A percentile compares a stretch with the other conserved stretches of the same genome.
Conservation (phyloP, 116 monocot species). For the Posidonia oceanica region DNA sequence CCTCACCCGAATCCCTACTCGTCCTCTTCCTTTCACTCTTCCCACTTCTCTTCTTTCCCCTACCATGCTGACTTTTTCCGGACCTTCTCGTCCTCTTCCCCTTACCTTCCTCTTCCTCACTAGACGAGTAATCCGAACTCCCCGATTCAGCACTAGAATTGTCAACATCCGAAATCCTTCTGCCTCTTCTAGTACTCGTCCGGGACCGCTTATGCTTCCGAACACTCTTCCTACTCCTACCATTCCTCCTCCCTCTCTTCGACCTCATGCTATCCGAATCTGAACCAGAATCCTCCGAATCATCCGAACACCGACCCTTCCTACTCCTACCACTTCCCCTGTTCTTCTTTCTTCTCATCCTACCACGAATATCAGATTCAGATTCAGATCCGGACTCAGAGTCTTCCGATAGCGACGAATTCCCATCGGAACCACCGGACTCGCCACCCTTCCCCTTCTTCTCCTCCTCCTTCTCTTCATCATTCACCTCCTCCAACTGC, state of each 20-base stretch:
- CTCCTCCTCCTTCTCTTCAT: slow-evolving; percentile 9
- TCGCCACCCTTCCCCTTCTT: slow-evolving; percentile 9
- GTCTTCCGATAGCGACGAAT: neutral
- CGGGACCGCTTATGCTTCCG: slow-evolving; percentile 14
- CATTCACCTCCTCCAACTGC: slow-evolving; percentile 14
- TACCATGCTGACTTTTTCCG: neutral
- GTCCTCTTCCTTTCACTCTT: slow-evolving; percentile 11
- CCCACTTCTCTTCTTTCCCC: slow-evolving; percentile 10
- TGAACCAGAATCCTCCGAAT: slow-evolving; percentile 1
- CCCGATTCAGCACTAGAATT: slow-evolving; percentile 18
- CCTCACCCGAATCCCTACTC: slow-evolving; percentile 12
- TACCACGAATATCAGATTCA: neutral
- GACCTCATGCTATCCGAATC: neutral
- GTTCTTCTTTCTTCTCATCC: slow-evolving; percentile 6
- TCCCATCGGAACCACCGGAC: slow-evolving; percentile 5
- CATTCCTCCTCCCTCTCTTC: slow-evolving; percentile 12
- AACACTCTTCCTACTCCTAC: slow-evolving; percentile 9
- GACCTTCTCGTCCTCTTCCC: slow-evolving; percentile 27
- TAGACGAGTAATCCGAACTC: slow-evolving; percentile 20
- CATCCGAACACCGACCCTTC: neutral
- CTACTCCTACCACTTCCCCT: neutral
- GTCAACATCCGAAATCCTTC: neutral
- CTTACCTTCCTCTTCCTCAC: slow-evolving; percentile 15
- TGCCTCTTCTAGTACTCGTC: neutral
- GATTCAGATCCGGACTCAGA: slow-evolving; percentile 20